Conservation (phyloP, 1,139 yeast genomes). For the Nakaseomyces bracarensis region DNA sequence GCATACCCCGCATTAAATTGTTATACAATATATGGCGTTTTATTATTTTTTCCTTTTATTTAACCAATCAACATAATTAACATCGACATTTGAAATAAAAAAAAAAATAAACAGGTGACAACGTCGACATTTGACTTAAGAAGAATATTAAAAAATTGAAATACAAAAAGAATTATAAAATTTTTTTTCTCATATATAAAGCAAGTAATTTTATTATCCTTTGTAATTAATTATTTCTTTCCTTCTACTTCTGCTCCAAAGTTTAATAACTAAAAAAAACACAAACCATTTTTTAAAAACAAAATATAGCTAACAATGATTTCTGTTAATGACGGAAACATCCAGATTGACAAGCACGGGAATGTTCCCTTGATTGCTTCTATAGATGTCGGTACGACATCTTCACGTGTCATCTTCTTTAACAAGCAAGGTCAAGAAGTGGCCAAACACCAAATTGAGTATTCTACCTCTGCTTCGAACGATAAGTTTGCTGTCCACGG, state of each 20-base stretch:
- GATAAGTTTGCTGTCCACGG: constrained; percentile 35
- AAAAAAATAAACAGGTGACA: no score
- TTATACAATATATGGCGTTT: not conserved
- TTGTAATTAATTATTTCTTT: no score
- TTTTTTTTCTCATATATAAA: no score
- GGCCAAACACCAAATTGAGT: constrained; percentile 85
- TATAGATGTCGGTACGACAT: constrained; percentile 89
- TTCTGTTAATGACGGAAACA: constrained; percentile 6
- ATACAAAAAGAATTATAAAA: no score
- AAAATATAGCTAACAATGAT: not conserved
- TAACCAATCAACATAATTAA: not conserved
- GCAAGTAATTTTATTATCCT: no score
- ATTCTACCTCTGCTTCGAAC: constrained; percentile 56
- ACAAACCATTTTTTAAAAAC: not conserved
- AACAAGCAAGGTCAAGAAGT: constrained; percentile 64
- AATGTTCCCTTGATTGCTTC: constrained; percentile 51
- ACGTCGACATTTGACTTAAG: no score
- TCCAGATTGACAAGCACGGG: constrained; percentile 8
- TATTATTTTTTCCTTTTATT: not conserved
- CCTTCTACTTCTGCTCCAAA: not conserved
- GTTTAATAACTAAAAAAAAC: not conserved
- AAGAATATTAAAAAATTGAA: no score
- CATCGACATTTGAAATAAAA: no score
- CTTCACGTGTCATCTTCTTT: constrained; percentile 84
- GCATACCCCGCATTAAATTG: not conserved